Evolutionary conservation across 2,329 filamentous ascomycete genomes (phyloP).

Genomic region (Grosmannia huntii): DNA sequence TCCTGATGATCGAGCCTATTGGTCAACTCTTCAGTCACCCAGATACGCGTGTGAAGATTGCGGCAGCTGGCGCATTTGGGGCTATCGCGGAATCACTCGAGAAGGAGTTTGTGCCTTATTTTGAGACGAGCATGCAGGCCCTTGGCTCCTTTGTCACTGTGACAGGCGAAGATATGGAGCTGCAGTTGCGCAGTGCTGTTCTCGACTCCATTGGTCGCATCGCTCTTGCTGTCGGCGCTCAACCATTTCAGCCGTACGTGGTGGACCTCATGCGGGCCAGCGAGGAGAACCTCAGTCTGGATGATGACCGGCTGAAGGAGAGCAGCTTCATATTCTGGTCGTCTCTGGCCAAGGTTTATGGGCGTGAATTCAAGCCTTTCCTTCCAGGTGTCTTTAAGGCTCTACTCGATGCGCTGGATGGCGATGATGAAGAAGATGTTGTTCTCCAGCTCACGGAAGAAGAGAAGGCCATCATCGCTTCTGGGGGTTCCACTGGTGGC

Average conservation of each 20-base stretch:
- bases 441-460: conserved; percentile 65
- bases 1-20: conserved; percentile 72
- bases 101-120: conserved; percentile 78
- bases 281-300: conserved; percentile 78
- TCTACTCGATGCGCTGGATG: conserved; percentile 71
- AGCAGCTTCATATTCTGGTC: conserved; percentile 97
- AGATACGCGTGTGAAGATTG: conserved; percentile 80
- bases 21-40: conserved; percentile 72
- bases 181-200: conserved; percentile 78
- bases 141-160: conserved; percentile 72
- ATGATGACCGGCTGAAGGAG: conserved; percentile 83
- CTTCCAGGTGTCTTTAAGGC: conserved; percentile 66
- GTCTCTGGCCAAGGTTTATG: conserved; percentile 86
- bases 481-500: conserved; percentile 29
- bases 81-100: conserved; percentile 81
- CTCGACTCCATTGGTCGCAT: conserved; percentile 92
- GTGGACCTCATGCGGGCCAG: conserved; percentile 82
- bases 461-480: conserved; percentile 37
- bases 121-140: conserved; percentile 80
- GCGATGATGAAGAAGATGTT: conserved; percentile 81
- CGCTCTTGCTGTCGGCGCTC: conserved; percentile 71
- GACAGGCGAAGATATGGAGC: conserved; percentile 80
- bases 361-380: conserved; percentile 68
- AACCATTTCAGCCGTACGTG: conserved; percentile 84
- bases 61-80: conserved; percentile 78